Evolutionary conservation across 192 early-diverging fungal genomes (phyloP).

Genomic region (Chytriomyces hyalinus): DNA sequence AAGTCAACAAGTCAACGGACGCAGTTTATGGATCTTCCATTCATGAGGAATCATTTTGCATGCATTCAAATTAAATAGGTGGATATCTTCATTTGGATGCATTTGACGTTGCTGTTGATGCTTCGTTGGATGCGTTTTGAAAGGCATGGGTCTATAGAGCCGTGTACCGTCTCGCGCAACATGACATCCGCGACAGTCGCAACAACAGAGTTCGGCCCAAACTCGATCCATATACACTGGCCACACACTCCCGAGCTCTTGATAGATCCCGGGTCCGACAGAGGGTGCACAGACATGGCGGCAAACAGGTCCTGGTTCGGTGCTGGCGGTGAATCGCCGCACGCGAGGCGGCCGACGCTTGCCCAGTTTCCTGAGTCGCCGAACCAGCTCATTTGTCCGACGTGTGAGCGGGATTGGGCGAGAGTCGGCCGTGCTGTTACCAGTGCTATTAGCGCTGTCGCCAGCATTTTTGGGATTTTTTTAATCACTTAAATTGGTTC

Average conservation of each 20-base stretch:
- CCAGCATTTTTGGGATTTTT: too few species aligned
- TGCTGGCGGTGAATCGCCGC: neutral
- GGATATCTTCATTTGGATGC: too few species aligned
- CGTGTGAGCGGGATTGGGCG: neutral
- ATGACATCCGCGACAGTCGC: conserved; percentile 3
- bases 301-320: neutral
- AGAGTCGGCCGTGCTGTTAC: too few species aligned
- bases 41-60: too few species aligned
- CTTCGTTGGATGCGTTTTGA: too few species aligned
- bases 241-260: neutral
- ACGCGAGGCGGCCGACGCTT: conserved; percentile 2
- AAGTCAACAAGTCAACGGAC: too few species aligned
- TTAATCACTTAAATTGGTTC: too few species aligned
- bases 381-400: conserved; percentile 3
- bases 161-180: neutral
- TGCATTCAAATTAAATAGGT: too few species aligned
- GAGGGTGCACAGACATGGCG: neutral
- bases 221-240: neutral
- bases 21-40: too few species aligned
- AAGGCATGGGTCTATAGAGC: too few species aligned
- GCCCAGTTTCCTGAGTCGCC: conserved; percentile 1
- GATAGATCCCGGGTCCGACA: neutral
- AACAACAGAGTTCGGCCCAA: neutral
- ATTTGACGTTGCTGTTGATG: too few species aligned
- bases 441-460: too few species aligned